Percentiles rank a stretch among this genome's conserved stretches.
These are phyloP conservation scores for Solanum boliviense DNA, from an alignment of 257 asterid genomes.

Conservation along the genomic window DNA sequence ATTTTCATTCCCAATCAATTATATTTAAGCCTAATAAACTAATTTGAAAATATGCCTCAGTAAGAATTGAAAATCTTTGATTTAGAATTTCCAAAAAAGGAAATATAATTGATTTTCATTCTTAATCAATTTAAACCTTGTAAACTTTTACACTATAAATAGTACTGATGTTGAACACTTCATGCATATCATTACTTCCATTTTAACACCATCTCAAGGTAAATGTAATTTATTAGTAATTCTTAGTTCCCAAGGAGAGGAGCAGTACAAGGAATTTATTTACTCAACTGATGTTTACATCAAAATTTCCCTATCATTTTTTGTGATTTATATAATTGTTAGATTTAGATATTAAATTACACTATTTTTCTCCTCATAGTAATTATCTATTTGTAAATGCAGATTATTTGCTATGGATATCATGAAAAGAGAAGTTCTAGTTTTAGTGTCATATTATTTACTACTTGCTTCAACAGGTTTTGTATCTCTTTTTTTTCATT, in stretches of 20 bases:
- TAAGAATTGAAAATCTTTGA: not conserved
- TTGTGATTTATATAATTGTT: not conserved
- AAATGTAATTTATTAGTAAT: not conserved
- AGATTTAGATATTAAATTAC: not conserved
- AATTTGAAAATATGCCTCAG: not conserved
- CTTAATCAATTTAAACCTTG: not conserved
- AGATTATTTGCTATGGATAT: not conserved
- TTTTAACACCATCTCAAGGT: not conserved
- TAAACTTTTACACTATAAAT: not conserved
- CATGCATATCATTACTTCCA: not conserved
- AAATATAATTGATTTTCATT: not conserved
- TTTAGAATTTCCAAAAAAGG: not conserved
- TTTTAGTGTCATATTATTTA: not conserved
- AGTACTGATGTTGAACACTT: not conserved
- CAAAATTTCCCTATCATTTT: not conserved
- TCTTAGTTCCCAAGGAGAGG: not conserved
- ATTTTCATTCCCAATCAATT: not conserved
- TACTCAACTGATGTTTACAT: not conserved
- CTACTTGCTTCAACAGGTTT: constrained; percentile 1
- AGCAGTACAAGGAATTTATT: not conserved
- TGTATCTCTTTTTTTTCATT: not conserved
- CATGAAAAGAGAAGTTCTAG: not conserved
- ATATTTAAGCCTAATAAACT: not conserved
- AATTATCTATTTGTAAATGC: not conserved
- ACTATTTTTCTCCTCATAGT: not conserved